Base-by-base conservation (phyloP, 306 rosid genomes). In the Crotalaria pallida region DNA sequence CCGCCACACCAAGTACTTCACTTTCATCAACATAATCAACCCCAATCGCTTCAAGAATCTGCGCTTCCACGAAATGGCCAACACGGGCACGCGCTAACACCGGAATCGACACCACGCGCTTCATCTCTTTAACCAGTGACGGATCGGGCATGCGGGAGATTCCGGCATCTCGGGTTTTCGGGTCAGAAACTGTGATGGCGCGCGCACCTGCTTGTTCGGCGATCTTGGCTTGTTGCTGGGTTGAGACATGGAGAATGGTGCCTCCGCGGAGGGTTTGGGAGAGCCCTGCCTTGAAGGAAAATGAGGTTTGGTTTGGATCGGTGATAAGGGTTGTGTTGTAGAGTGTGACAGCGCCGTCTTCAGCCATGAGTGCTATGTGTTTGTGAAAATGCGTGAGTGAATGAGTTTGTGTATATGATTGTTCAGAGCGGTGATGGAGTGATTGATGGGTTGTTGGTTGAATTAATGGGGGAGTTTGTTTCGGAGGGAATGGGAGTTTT, bases 1-100 rank as follows among this genome's bases (percentile, higher is more conserved):
- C 97, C 11, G 86, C 94, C 12, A 53, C 7, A 3, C 90, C 66
- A 0, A 85, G 75, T 3, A 45, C 40, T 67, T 89, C 94, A 81
- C 86, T 87, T 57, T 92, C 97, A 71, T 92, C 92, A 70, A 92
- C 60, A 58, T 87, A 87, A 41, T 84, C 93, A 1, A 84, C 94
- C 1, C 88, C 92, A 10, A 80, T 15, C 24, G 85, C 75, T 73
- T 87, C 86, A 0, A 92, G 89, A 40, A 92, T 85, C 88, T 92
- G 97, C 1, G 96, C 96, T 63, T 92, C 96, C 0, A 87, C 97
- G 77, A 92, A 89, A 53, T 89, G 97, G 6, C 94, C 97, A 2
- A 87, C 82, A 23, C 96, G 84, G 6, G 84, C 87, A 40, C 88
- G 75, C 16, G 84, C 82, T 59, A 92, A 65, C 1, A 92, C 52